phyloP scores from a whole-genome alignment of 768 basidiomycete species.

The Gloeophyllum trabeum region DNA sequence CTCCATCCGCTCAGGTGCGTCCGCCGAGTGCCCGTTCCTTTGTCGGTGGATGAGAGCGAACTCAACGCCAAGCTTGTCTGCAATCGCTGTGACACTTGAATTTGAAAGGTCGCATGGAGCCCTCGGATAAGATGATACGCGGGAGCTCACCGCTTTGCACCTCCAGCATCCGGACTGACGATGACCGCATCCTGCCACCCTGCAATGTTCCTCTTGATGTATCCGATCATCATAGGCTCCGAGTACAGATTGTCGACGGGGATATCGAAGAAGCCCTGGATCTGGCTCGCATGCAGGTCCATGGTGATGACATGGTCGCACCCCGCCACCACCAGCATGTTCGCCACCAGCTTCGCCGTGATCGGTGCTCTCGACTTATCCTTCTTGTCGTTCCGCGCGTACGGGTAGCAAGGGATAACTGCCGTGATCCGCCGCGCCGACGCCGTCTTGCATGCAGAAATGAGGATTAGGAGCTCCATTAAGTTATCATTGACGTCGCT shows the following conservation, averaged over 20 bases:
- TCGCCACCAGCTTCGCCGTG: slow-evolving; percentile 95
- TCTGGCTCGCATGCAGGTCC: slow-evolving; percentile 96
- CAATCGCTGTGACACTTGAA: slow-evolving; percentile 86
- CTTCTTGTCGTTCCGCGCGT: slow-evolving; percentile 97
- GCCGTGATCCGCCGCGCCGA: slow-evolving; percentile 94
- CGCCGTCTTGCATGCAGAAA: slow-evolving; percentile 95
- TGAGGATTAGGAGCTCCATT: slow-evolving; percentile 98
- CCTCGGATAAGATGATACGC: too few relatives aligned
- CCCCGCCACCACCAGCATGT: slow-evolving; percentile 94
- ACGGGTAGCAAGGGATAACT: slow-evolving; percentile 96
- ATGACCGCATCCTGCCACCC: slow-evolving; percentile 86
- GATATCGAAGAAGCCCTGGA: slow-evolving; percentile 98
- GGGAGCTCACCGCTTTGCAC: slow-evolving; percentile 85
- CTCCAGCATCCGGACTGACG: slow-evolving; percentile 95
- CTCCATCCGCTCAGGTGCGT: slow-evolving; percentile 78
- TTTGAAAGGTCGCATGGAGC: too few relatives aligned
- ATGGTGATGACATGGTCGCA: slow-evolving; percentile 99
- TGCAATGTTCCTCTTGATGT: slow-evolving; percentile 79
- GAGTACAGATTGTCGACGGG: slow-evolving; percentile 97
- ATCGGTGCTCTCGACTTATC: slow-evolving; percentile 94
- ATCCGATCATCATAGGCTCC: slow-evolving; percentile 89
- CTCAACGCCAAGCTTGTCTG: slow-evolving; percentile 90
- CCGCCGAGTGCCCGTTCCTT: slow-evolving; percentile 53
- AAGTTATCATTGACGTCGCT: slow-evolving; percentile 90
- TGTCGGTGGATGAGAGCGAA: slow-evolving; percentile 95